These are phyloP conservation scores for Fistulifera solaris DNA, from an alignment of 108 stramenopile genomes.

Conservation along the genomic window DNA sequence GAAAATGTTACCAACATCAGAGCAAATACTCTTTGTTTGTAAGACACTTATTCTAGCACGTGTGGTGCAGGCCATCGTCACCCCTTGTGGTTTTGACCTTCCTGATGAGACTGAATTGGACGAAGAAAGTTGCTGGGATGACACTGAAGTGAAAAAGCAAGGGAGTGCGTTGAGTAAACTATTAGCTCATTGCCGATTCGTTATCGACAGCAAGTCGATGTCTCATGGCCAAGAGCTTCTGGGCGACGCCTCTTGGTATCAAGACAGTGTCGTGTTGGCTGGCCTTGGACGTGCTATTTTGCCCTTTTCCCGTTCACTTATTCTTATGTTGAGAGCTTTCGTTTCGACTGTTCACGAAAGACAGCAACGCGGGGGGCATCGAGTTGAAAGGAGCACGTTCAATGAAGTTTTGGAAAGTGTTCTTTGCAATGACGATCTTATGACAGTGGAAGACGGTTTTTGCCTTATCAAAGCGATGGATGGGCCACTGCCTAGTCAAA, in stretches of 20 bases:
- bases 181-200: conserved; percentile 25
- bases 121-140: conserved; percentile 31
- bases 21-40: conserved; percentile 43
- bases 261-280: conserved; percentile 24
- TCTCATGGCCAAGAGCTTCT: conserved; percentile 8
- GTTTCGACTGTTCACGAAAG: conserved; percentile 29
- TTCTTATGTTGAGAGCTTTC: conserved; percentile 68
- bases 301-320: conserved; percentile 65
- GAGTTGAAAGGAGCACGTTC: conserved; percentile 4
- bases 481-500: conserved; percentile 58
- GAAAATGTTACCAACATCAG: conserved; percentile 20
- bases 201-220: conserved; percentile 12
- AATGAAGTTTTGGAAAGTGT: conserved; percentile 30
- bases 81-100: conserved; percentile 53
- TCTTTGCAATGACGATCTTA: conserved; percentile 37
- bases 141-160: conserved; percentile 20
- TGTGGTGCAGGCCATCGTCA: conserved; percentile 62
- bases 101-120: conserved; percentile 31
- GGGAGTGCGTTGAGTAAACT: conserved; percentile 38
- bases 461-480: conserved; percentile 51
- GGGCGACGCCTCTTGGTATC: background rate
- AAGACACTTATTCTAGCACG: conserved; percentile 46
- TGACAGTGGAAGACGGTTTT: conserved; percentile 69
- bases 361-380: background rate
- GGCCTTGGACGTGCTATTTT: conserved; percentile 60